Conservation (phyloP, 2,329 filamentous ascomycete genomes). For the Chrysoporthe austroafricana region DNA sequence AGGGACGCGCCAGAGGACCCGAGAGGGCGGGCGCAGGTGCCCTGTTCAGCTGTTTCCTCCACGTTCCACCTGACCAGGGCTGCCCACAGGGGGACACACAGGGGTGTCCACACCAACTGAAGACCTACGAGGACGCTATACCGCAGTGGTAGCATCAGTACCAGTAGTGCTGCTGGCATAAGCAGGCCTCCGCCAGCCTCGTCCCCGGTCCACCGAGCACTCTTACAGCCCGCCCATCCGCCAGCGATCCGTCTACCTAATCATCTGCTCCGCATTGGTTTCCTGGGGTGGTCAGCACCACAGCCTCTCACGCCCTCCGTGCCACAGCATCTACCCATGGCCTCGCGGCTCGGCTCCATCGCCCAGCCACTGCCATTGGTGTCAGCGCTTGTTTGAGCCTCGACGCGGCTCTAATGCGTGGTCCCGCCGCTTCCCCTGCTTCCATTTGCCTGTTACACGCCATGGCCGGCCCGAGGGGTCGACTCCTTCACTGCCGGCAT, state of each 20-base stretch:
- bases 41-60: slow-evolving; percentile 25
- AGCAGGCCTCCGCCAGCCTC: slow-evolving; percentile 18
- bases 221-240: too few species aligned
- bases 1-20: not conserved
- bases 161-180: not conserved
- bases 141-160: too few species aligned
- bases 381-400: slow-evolving; percentile 19
- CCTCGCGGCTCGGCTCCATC: slow-evolving; percentile 13
- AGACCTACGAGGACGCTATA: too few species aligned
- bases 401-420: slow-evolving; percentile 7
- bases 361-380: slow-evolving; percentile 11
- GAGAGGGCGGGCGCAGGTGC: slow-evolving; percentile 23
- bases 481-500: not conserved
- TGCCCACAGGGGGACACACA: not conserved
- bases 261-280: slow-evolving; percentile 12
- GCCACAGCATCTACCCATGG: not conserved
- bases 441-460: slow-evolving; percentile 18
- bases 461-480: not conserved
- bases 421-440: not conserved
- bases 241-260: not conserved
- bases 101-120: not conserved
- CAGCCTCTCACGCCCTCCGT: not conserved
- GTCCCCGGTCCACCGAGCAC: not conserved
- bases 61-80: slow-evolving; percentile 22
- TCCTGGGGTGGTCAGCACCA: not conserved